Evolutionary conservation across 2,329 filamentous ascomycete genomes (phyloP), one percentile per base, ranked within the genome.

Genomic region (Colletotrichum incanum): DNA sequence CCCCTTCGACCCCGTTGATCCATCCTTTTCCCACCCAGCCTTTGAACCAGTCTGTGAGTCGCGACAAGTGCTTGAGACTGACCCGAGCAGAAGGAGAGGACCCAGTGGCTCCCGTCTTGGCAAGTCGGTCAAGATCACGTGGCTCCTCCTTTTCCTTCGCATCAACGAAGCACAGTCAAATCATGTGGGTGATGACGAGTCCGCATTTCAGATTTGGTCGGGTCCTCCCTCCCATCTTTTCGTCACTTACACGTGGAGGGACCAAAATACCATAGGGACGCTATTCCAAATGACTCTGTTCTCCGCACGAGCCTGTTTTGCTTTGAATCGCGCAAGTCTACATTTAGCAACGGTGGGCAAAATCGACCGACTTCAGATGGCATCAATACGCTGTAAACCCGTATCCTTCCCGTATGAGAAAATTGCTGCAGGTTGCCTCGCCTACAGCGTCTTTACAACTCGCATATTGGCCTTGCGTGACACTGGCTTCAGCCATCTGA

Each of bases 21-120:
- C 55, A 8, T 39, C 56, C 12, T 45, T 11, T 23, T 62, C n/a
- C n/a, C n/a, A 18, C n/a, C 63, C 37, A 23, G 54, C 55, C 61
- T 61, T 34, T 47, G 23, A 6, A 39, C 43, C 31, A 23, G 43
- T 26, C 59, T 62, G 59, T 62, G 43, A 62, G 31, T 20, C 45
- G 23, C 12, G 59, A 6, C n/a, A 50, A 20, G 1, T 62, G 28
- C 12, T 37, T 43, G 12, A 37, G 18, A 47, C 43, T 41, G 63
- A 67, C 68, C 68, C 63, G 49, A 50, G 28, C 23, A 67, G 49
- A 55, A 56, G 56, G 68, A 52, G 50, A 67, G 26, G 49, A 39
- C 56, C 63, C 68, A 61, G 47, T 28, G 31, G 28, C 41, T 71
- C 68, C 68, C 63, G 68, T 67, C 68, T 72, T 69, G 65, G 69